phyloP scores from a whole-genome alignment of 2,329 filamentous ascomycete genomes.

The Metarhizium anisopliae region DNA sequence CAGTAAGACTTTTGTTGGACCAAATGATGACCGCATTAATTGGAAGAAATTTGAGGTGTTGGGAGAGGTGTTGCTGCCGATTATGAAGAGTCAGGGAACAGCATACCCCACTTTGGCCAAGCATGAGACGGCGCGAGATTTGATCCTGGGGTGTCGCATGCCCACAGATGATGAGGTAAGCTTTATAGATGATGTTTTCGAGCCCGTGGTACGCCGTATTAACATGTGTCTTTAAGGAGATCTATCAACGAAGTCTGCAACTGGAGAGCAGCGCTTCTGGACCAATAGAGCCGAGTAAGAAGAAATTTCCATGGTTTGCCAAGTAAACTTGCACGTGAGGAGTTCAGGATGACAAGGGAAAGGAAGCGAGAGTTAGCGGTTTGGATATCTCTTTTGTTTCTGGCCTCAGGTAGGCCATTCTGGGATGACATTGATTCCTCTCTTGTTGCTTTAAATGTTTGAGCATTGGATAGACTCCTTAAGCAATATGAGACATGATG shows the following conservation, averaged over 20 bases:
- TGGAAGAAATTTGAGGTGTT: conserved; percentile 98
- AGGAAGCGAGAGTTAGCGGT: background rate
- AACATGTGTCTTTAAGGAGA: conserved; percentile 36
- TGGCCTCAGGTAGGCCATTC: conserved; percentile 4
- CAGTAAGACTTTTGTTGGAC: conserved; percentile 78
- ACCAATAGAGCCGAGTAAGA: conserved; percentile 42
- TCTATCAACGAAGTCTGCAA: conserved; percentile 53
- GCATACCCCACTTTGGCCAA: conserved; percentile 66
- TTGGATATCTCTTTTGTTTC: conserved; percentile 5
- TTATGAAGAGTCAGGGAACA: conserved; percentile 84
- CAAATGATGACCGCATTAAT: conserved; percentile 69
- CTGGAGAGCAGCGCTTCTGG: conserved; percentile 43
- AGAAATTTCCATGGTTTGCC: conserved; percentile 59
- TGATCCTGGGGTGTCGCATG: conserved; percentile 77
- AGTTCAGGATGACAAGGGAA: conserved; percentile 14
- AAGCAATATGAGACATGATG: conserved; percentile 1
- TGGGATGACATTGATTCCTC: conserved; percentile 1
- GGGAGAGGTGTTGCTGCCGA: conserved; percentile 79
- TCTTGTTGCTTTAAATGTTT: background rate
- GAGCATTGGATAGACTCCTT: conserved; percentile 1
- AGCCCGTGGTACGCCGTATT: background rate
- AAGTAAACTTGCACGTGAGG: conserved; percentile 28
- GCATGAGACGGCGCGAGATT: conserved; percentile 60
- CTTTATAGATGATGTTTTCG: conserved; percentile 7
- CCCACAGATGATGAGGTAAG: conserved; percentile 80